These are phyloP conservation scores for Diaporthe vaccinii DNA, from an alignment of 2,329 filamentous ascomycete species.

Conservation along the genomic window DNA sequence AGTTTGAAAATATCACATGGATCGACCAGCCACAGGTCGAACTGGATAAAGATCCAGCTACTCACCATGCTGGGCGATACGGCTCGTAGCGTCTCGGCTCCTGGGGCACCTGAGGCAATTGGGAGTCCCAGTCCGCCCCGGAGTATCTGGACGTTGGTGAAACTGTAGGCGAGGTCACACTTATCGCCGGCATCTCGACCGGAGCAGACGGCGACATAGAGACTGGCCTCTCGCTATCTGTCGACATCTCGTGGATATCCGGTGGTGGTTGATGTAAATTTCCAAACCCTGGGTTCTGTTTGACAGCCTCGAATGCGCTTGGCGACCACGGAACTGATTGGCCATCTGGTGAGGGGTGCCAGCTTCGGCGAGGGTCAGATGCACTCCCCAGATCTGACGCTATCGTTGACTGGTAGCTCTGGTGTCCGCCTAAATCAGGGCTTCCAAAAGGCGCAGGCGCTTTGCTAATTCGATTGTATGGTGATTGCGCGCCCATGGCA, in stretches of 20 bases:
- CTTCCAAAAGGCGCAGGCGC: constrained; percentile 3
- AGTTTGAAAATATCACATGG: background rate
- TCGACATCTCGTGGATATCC: constrained; percentile 41
- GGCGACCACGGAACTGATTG: constrained; percentile 38
- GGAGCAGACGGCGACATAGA: constrained; percentile 37
- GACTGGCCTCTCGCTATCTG: constrained; percentile 13
- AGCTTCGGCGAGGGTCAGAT: constrained; percentile 7
- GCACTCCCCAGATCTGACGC: constrained; percentile 35
- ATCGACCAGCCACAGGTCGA: background rate
- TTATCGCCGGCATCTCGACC: constrained; percentile 47
- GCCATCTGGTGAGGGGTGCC: constrained; percentile 28
- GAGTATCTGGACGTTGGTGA: constrained; percentile 33
- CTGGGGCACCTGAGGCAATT: constrained; percentile 4
- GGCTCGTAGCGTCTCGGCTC: constrained; percentile 36
- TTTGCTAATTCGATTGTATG: background rate
- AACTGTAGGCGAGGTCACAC: constrained; percentile 34
- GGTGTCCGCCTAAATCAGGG: constrained; percentile 2
- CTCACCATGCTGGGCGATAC: constrained; percentile 23
- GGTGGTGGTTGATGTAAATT: constrained; percentile 41
- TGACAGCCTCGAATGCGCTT: constrained; percentile 30
- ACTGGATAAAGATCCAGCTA: background rate
- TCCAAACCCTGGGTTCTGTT: background rate
- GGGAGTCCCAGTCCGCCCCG: constrained; percentile 7
- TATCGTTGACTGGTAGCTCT: constrained; percentile 9
- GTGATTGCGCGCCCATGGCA: constrained; percentile 46